Base-by-base conservation (phyloP, 2,329 filamentous ascomycete genomes). In the Sclerotinia sclerotiorum region DNA sequence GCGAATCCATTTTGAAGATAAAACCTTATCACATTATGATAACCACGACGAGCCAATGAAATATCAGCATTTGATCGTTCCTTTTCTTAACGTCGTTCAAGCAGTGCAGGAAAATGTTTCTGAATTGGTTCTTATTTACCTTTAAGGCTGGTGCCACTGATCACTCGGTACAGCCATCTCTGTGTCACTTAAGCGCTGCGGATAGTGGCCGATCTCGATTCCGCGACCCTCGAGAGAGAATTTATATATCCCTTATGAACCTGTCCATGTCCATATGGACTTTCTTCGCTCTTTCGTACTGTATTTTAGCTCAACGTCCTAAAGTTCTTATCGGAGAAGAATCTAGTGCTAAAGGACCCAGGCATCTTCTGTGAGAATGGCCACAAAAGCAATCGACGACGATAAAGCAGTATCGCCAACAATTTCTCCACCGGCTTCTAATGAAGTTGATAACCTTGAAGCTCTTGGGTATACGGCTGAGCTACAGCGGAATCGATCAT, bases 401-500 rank as follows among this genome's bases (percentile, higher is more conserved):
- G 72, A 73, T 39, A 71, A 71, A 29, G 44, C 52, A 39, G 35
- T 29, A 15, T 44, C 68, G 21, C 44, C 49, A 3, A 52, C 62
- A 35, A 52, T 54, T 2, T 29, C 55, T n/a, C 42, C 61, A 17
- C 71, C 71, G 1, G 63, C 44, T 1, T 51, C 67, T 10, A 69
- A 73, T 49, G 74, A 76, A 29, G 49, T 71, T 44, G 72, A 76
- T 46, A 68, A 62, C 24, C 62, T 76, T 8, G 72, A 72, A 39
- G 72, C 67, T 35, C 79, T 88, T 29, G 85, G 87, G 39, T 89
- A 89, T 77, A 84, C 81, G 68, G 82, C 84, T 5, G 85, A 87
- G 73, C 79, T 89, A 24, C 79, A 77, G 27, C 83, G 85, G 29
- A 89, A 88, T 70, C 82, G 87, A 44, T 88, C 86, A 0, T 82